These are phyloP conservation scores for Melampsora larici-populina DNA, from an alignment of 1,284 basidiomycete species.

Conservation along the genomic window DNA sequence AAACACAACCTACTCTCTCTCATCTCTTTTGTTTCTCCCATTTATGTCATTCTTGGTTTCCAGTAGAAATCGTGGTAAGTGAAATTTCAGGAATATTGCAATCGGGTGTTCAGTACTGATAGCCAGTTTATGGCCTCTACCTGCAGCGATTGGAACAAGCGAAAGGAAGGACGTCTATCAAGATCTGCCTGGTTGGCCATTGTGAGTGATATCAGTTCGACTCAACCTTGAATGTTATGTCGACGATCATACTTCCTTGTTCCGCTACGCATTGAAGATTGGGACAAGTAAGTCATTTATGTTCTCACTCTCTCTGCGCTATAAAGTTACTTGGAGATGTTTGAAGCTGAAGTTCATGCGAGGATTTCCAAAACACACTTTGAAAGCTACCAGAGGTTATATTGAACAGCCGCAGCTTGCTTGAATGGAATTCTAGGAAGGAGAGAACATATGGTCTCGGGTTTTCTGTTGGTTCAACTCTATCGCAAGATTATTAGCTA, in stretches of 20 bases:
- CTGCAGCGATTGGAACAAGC: conserved; percentile 37
- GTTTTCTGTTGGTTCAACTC: conserved; percentile 16
- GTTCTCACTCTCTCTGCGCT: too few species aligned
- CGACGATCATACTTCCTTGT: neutral
- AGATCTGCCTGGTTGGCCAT: conserved; percentile 42
- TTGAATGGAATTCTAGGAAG: conserved; percentile 36
- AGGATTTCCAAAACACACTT: too few species aligned
- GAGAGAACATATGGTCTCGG: conserved; percentile 19
- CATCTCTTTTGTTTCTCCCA: neutral
- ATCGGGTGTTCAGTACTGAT: neutral
- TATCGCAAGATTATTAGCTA: neutral
- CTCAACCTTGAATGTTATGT: neutral
- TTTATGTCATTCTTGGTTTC: neutral
- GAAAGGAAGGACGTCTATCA: conserved; percentile 38
- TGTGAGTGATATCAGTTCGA: conserved; percentile 20
- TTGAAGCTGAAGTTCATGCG: too few species aligned
- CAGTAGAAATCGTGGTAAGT: conserved; percentile 39
- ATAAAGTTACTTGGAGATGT: too few species aligned
- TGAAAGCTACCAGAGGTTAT: conserved; percentile 38
- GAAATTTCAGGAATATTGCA: neutral
- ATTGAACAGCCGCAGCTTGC: conserved; percentile 25
- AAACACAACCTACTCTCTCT: neutral
- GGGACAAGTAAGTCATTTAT: conserved; percentile 29
- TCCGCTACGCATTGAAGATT: neutral
- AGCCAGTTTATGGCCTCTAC: neutral